Percentiles rank a stretch among this genome's conserved stretches.
Conservation (phyloP, 2,329 filamentous ascomycete species). For the Epichloe elymi region DNA sequence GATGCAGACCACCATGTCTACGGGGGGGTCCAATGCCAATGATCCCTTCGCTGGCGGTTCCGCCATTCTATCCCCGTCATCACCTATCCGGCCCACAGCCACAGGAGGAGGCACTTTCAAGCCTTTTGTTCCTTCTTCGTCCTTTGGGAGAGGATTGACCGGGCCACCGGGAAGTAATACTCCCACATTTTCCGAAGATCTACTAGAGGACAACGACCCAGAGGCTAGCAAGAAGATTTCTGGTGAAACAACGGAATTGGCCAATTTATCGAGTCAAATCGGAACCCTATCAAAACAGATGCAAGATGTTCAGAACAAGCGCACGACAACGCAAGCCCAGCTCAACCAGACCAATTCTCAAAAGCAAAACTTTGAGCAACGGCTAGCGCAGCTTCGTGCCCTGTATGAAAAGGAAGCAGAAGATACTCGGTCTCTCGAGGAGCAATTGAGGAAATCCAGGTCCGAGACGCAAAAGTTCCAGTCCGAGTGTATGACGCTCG, state of each 20-base stretch:
- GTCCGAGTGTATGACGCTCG: conserved; percentile 69
- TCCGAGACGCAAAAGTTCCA: conserved; percentile 76
- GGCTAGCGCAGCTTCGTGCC: conserved; percentile 70
- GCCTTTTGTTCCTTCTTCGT: conserved; percentile 83
- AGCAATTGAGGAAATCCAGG: conserved; percentile 62
- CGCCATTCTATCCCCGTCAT: conserved; percentile 34
- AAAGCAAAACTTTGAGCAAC: conserved; percentile 85
- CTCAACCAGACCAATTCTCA: conserved; percentile 70
- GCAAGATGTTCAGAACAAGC: conserved; percentile 80
- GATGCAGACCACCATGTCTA: conserved; percentile 50
- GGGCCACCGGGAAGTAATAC: conserved; percentile 61
- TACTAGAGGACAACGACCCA: conserved; percentile 81
- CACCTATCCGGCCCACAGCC: conserved; percentile 37
- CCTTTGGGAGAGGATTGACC: conserved; percentile 75
- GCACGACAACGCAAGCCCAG: conserved; percentile 65
- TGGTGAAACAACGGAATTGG: conserved; percentile 80
- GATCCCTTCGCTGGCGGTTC: conserved; percentile 49
- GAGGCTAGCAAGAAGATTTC: conserved; percentile 81
- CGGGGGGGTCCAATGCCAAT: conserved; percentile 59
- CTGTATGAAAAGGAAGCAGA: conserved; percentile 91
- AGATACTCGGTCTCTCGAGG: conserved; percentile 71
- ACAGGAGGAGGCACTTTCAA: conserved; percentile 52
- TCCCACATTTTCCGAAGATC: conserved; percentile 49
- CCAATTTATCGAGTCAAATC: conserved; percentile 93
- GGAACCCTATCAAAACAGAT: conserved; percentile 84